Evolutionary conservation across 208 protist genomes (phyloP).

Genomic region (Acanthamoeba culbertsoni): DNA sequence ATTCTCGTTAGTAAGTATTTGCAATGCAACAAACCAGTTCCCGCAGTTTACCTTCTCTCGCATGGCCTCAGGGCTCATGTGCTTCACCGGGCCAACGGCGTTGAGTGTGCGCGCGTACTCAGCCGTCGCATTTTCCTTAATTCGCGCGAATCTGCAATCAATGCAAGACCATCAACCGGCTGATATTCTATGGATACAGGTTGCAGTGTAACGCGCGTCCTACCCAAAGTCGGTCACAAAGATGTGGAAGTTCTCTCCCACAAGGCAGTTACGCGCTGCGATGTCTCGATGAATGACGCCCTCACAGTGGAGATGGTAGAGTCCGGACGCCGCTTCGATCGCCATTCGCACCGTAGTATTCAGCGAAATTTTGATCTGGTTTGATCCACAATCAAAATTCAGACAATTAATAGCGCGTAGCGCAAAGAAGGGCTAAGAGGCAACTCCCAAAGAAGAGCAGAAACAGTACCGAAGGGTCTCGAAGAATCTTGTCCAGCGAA

Average conservation of each 20-base stretch:
- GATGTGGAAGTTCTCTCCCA: constrained; percentile 31
- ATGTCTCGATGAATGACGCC: constrained; percentile 27
- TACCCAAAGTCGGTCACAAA: constrained; percentile 26
- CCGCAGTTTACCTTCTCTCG: constrained; percentile 24
- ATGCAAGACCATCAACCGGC: neutral
- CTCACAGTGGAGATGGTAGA: constrained; percentile 34
- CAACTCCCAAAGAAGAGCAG: neutral
- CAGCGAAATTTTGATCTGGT: neutral
- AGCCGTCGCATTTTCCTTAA: constrained; percentile 23
- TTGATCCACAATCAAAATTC: neutral
- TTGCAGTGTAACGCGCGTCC: neutral
- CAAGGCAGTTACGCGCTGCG: constrained; percentile 28
- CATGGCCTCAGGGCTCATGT: constrained; percentile 40
- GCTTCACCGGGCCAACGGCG: constrained; percentile 2
- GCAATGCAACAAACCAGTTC: too few relatives aligned
- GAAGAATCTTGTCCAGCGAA: constrained; percentile 15
- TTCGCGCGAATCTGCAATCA: neutral
- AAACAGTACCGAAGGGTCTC: neutral
- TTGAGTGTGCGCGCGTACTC: constrained; percentile 19
- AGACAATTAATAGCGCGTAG: neutral
- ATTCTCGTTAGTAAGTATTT: too few relatives aligned
- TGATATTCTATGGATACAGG: neutral
- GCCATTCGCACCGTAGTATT: constrained; percentile 3
- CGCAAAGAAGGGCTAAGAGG: neutral
- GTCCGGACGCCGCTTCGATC: neutral